Conservation (phyloP, 2,329 filamentous ascomycete genomes). For the Penicillium sp. region DNA sequence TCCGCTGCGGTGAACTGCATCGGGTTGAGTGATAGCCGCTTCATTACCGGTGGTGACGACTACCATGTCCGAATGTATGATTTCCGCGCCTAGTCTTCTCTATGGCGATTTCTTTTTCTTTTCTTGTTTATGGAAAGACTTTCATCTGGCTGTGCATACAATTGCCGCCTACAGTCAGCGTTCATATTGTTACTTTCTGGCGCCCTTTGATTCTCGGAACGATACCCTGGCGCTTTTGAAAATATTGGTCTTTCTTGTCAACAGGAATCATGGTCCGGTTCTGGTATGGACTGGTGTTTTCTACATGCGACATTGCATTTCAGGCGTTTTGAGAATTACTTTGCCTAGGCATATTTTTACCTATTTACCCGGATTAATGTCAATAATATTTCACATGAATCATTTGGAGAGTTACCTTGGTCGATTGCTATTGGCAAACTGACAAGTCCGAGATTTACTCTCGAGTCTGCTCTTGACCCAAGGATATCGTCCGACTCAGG, state of each 20-base stretch:
- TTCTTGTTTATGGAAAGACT: background rate
- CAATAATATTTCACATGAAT: too few species aligned
- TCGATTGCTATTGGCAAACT: too few species aligned
- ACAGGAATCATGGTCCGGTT: background rate
- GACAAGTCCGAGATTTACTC: too few species aligned
- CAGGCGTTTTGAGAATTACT: constrained; percentile 1
- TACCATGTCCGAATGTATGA: constrained; percentile 82
- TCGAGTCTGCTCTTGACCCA: too few species aligned
- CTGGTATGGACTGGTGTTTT: background rate
- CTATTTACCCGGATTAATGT: too few species aligned
- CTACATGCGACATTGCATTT: background rate
- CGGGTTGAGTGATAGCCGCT: constrained; percentile 77
- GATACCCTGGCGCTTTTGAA: constrained; percentile 20
- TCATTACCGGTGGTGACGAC: constrained; percentile 91
- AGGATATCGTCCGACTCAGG: too few species aligned
- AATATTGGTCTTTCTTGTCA: background rate
- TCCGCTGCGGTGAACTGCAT: constrained; percentile 88
- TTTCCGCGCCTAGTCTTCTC: constrained; percentile 48
- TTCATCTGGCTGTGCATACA: background rate
- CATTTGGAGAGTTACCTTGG: too few species aligned
- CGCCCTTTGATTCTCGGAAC: constrained; percentile 11
- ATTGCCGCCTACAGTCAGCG: constrained; percentile 1
- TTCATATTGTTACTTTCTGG: constrained; percentile 2
- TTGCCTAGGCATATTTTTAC: too few species aligned
- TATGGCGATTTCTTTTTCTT: background rate